These are phyloP conservation scores for Cladosporium austrohemisphaericum DNA, from an alignment of 2,329 filamentous ascomycete genomes.

Conservation along the genomic window DNA sequence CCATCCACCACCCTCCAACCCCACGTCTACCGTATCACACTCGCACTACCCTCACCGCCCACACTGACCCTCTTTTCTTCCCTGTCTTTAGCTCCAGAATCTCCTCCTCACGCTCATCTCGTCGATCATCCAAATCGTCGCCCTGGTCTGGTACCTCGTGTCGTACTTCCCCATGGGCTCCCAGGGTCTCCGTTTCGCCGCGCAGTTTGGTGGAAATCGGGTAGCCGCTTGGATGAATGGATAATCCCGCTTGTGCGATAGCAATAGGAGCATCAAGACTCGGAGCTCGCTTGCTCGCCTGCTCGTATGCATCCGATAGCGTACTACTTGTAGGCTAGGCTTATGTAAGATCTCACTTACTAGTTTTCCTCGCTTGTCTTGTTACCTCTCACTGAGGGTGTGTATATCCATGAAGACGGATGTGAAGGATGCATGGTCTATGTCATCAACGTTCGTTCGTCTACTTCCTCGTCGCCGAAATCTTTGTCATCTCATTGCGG, in stretches of 20 bases:
- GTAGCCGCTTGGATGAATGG: conserved; percentile 85
- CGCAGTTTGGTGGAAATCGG: conserved; percentile 77
- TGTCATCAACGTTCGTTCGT: too few species aligned
- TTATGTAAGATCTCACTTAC: too few species aligned
- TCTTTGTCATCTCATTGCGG: too few species aligned
- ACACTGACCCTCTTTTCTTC: conserved; percentile 14
- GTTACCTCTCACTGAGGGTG: too few species aligned
- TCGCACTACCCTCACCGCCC: conserved; percentile 3
- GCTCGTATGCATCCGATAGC: too few species aligned
- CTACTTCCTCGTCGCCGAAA: too few species aligned
- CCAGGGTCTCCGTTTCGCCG: conserved; percentile 78
- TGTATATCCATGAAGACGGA: too few species aligned
- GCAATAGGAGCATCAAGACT: too few species aligned
- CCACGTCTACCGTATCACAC: conserved; percentile 13
- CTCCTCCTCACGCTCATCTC: conserved; percentile 82
- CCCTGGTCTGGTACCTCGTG: conserved; percentile 86
- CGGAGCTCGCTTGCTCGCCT: too few species aligned
- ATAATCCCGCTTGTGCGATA: conserved; percentile 35
- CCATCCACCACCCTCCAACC: not conserved
- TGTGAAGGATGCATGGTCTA: too few species aligned
- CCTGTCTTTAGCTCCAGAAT: conserved; percentile 67
- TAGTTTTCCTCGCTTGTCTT: too few species aligned
- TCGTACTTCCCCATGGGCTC: conserved; percentile 98
- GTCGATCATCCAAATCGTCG: conserved; percentile 76
- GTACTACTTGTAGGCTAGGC: too few species aligned